Base-by-base conservation (phyloP, 805 yeast species). In the Saccharomyces mikatae region DNA sequence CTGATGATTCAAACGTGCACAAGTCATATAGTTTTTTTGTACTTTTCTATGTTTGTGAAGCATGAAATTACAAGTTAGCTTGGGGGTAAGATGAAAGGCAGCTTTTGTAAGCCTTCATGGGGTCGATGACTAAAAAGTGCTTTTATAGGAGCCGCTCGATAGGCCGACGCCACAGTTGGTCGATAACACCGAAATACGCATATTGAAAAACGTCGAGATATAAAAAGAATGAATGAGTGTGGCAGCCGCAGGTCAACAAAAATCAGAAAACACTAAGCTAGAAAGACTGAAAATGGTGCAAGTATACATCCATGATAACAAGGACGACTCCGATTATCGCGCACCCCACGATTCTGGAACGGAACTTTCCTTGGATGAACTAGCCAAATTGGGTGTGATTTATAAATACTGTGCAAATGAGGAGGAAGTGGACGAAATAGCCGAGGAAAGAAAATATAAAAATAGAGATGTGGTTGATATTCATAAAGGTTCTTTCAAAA, bases 391-490 rank as follows among this genome's bases (percentile, higher is more conserved):
- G 17, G 97, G 96, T 0, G 95, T 89, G 3, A 67, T 83, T 27
- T 86, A 87, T 69, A 76, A 71, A 60, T 71, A 80, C 50, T 73
- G 83, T 36, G 75, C 75, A 22, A 70, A 78, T 0, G 69, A 74
- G 31, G 74, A 72, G 2, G 80, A 79, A 2, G 89, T 92, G 46
- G 79, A 90, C 62, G 67, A 62, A 13, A 63, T 94, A 26, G 96
- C 97, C 10, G 54, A 59, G 9, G 78, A 86, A 60, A 79, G 97
- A 56, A 67, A 77, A 29, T 92, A 94, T 74, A 84, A 81, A 68
- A 90, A 90, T 72, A 74, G 95, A 57, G 99, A 92, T 69, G 76
- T 74, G 48, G 81, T 92, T 28, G 73, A 72, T 47, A 77, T 91
- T 52, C 79, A 82, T 29, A 78, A 81, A 29, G 78, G 71, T 3